Evolutionary conservation across 164 flowering plant species (phyloP).

Genomic region (Macadamia integrifolia): DNA sequence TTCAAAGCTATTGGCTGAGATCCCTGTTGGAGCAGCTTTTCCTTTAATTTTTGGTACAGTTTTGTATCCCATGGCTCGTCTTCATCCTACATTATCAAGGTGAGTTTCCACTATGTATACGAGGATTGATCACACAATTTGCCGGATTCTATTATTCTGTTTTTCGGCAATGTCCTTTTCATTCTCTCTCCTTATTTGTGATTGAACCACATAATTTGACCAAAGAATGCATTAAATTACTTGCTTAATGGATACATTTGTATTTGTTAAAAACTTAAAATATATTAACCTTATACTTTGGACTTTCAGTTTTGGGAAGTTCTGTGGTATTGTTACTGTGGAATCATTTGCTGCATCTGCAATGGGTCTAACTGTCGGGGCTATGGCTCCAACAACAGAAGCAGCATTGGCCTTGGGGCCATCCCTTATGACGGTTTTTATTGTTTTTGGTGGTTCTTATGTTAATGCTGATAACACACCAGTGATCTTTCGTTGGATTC

Average conservation of each 20-base stretch:
- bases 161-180: no score
- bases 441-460: slow-evolving; percentile 96
- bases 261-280: background rate
- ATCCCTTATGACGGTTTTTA: slow-evolving; percentile 97
- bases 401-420: slow-evolving; percentile 99
- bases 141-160: no score
- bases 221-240: background rate
- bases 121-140: background rate
- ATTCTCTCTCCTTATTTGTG: no score
- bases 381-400: slow-evolving; percentile 92
- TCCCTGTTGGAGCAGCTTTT: slow-evolving; percentile 91
- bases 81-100: slow-evolving; percentile 83
- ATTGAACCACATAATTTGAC: no score
- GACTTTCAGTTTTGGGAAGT: slow-evolving; percentile 70
- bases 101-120: slow-evolving; percentile 13
- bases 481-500: slow-evolving; percentile 89
- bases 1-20: slow-evolving; percentile 87
- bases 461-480: slow-evolving; percentile 91
- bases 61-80: slow-evolving; percentile 93
- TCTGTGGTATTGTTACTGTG: slow-evolving; percentile 84
- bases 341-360: slow-evolving; percentile 99
- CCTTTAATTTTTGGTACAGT: slow-evolving; percentile 91
- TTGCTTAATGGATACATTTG: background rate
- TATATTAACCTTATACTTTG: slow-evolving; percentile 2
- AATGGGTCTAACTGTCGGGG: slow-evolving; percentile 98